These are phyloP conservation scores for Actinidia chinensis DNA, from an alignment of 179 eudicot species.

Conservation along the genomic window DNA sequence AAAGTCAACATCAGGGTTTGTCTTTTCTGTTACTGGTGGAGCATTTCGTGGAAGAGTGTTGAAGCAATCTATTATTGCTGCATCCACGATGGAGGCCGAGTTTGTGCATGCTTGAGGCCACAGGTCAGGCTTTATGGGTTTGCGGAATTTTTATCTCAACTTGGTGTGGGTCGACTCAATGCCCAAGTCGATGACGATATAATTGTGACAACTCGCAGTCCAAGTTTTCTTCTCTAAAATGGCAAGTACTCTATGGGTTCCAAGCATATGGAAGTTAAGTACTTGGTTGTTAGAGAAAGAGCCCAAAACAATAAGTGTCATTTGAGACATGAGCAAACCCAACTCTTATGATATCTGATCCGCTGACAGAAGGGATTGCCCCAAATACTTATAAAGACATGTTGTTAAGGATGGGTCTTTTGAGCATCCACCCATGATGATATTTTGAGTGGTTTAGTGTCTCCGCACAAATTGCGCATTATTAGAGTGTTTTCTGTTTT, in stretches of 20 bases:
- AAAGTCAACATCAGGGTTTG: not conserved
- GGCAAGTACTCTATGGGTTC: not conserved
- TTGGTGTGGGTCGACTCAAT: not conserved
- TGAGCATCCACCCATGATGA: not conserved
- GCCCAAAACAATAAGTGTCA: not conserved
- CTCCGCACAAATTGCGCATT: too few species aligned
- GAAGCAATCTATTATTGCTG: too few species aligned
- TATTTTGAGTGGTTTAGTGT: too few species aligned
- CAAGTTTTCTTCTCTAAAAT: not conserved
- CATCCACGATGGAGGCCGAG: too few species aligned
- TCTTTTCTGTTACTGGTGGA: not conserved
- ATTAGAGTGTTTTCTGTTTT: too few species aligned
- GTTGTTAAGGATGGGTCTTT: not conserved
- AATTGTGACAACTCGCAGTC: not conserved
- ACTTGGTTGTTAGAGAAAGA: not conserved
- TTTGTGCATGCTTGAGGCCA: slow-evolving; percentile 6
- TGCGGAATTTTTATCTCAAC: not conserved
- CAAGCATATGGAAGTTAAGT: not conserved
- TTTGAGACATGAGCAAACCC: not conserved
- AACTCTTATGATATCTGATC: not conserved
- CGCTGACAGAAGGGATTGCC: not conserved
- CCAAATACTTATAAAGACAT: not conserved
- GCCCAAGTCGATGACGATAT: too few species aligned
- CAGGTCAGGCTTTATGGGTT: not conserved
- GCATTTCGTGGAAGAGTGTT: not conserved